Conservation (phyloP, 176 grass and related monocot species). For the Miscanthus lutarioriparius region DNA sequence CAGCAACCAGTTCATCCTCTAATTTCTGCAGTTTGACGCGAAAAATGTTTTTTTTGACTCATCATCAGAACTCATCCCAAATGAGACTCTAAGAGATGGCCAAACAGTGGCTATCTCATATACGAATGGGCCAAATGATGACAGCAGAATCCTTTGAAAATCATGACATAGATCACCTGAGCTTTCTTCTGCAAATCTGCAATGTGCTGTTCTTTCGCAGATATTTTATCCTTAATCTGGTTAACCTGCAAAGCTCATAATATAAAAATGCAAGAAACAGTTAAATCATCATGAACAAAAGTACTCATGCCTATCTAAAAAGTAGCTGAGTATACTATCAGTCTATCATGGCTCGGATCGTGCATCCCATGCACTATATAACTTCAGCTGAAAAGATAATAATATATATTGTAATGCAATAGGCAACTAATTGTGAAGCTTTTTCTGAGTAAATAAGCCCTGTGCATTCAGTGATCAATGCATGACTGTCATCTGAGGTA, state of each 20-base stretch:
- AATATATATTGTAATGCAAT: background rate
- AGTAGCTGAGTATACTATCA: background rate
- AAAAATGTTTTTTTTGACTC: background rate
- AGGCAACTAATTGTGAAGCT: constrained; percentile 9
- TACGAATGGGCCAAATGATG: background rate
- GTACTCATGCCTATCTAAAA: background rate
- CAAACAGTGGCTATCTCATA: background rate
- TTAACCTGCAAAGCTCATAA: constrained; percentile 50
- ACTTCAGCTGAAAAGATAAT: background rate
- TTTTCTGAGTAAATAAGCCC: background rate
- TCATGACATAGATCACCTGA: constrained; percentile 50
- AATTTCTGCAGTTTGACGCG: constrained; percentile 55
- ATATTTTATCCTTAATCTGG: constrained; percentile 63
- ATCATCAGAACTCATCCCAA: background rate
- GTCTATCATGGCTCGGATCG: background rate
- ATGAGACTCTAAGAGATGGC: background rate
- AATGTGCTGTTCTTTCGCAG: constrained; percentile 58
- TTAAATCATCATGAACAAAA: background rate
- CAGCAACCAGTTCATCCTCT: constrained; percentile 65
- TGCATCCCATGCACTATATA: constrained; percentile 14
- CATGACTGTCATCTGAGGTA: background rate
- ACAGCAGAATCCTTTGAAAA: background rate
- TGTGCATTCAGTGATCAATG: constrained; percentile 2
- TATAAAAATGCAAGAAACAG: constrained; percentile 22
- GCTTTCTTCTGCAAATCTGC: constrained; percentile 64